Base-by-base conservation (phyloP, 352 stramenopile genomes). In the Phytophthora parvispora region DNA sequence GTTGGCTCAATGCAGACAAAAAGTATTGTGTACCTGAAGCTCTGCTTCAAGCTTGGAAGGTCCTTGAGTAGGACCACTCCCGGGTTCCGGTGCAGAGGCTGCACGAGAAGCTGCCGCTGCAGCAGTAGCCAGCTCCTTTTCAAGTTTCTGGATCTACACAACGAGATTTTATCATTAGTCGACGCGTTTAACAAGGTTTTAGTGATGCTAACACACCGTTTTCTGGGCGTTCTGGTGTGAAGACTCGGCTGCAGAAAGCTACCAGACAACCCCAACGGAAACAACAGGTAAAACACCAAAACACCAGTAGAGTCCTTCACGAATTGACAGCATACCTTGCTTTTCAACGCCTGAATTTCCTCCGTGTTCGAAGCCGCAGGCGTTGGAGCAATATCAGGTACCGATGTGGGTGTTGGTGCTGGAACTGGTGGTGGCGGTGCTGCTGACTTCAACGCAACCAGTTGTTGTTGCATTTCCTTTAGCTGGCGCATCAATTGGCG, bases 391-490 rank as follows among this genome's bases (percentile, higher is more conserved):
- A 15, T 27, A 10, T 49, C 42, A 13, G 47, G 24, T 15, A 56
- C 42, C 20, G 29, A 63, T 4, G 60, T 51, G 1, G 60, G 32
- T 20, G 43, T 50, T 43, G 56, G 40, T 16, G 70, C 58, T 15
- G 72, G 38, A 36, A 59, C 18, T 57, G 67, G 34, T 20, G 67
- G 22, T 48, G 68, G 4, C n/a, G 64, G 22, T 36, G 34, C 51
- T 24, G 60, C 36, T 6, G 60, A 58, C 31, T 73, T 72, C 3
- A 77, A 31, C 24, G 27, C 18, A 10, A 53, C 62, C 4, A 93
- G 32, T 34, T 95, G 83, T 31, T 89, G 74, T 56, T 93, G 86
- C 20, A 83, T 73, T 2, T 83, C 70, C 43, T 93, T 93, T 20
- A 94, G 34, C 42, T 94, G 81, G 28, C 83, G 80, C 16, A 83